Base-by-base conservation (phyloP, 129 eudicot species). In the Centella asiatica region DNA sequence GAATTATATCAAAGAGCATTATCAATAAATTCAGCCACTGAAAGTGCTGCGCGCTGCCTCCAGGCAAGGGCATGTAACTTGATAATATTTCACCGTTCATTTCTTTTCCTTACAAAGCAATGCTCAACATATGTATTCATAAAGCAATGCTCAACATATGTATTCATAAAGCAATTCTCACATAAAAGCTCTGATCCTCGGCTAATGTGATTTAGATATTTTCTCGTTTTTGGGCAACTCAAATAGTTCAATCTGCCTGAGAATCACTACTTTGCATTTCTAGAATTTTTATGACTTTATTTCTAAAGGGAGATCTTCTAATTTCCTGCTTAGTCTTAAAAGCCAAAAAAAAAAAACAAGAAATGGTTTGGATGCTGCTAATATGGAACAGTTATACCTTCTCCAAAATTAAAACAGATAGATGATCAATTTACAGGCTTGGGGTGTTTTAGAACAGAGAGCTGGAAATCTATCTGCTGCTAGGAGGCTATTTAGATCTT, bases 381-480 rank as follows among this genome's bases (percentile, higher is more conserved):
- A 18, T 24, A 57, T 40, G 56, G 20, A 28, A 28, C 44, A 70
- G 11, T 24, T 40, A 6, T 1, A 60, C 34, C 32, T 24, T 60
- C 9, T 34, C 51, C 40, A 44, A 39, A 44, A 24, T 40, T 15
- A 40, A 39, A 24, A 14, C 48, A n/a, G n/a, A 4, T 40, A 19
- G 39, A 24, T 37, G n/a, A n/a, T 49, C 10, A 33, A 28, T 9
- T 22, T 55, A 50, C 71, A 92, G 99, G 96, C 99, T 10, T 92
- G 99, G 99, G 96, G 99, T 50, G 99, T 92, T 29, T 71, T 92
- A 55, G 99, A 92, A 62, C 98, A 92, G 67, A 78, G 95, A 77
- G 79, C 48, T 19, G 95, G 99, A 20, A 87, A 92, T 67, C 28
- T 87, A 61, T 87, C 99, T 51, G 88, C 96, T 33, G 96, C 99